Percentiles rank a stretch among this genome's conserved stretches.
phyloP scores from a whole-genome alignment of 495 filamentous ascomycete species.

The Penicillium paradoxum region DNA sequence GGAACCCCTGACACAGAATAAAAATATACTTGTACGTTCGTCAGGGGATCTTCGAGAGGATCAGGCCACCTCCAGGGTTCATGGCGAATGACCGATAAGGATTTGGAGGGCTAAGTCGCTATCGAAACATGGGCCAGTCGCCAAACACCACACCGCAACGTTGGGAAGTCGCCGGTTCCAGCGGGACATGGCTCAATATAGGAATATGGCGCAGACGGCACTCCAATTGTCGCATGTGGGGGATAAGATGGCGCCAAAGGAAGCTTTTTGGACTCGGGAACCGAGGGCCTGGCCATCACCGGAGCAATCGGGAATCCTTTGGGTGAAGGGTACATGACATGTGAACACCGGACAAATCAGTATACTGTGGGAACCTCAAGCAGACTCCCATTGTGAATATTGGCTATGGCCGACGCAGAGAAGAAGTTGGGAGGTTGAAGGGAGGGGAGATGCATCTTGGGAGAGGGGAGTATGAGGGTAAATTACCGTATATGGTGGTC shows the following conservation, averaged over 20 bases:
- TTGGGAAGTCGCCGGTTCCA: background rate
- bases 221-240: slow-evolving; percentile 17
- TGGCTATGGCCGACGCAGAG: background rate
- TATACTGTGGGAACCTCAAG: too few species aligned
- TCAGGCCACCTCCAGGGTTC: background rate
- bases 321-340: background rate
- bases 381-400: too few species aligned
- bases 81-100: background rate
- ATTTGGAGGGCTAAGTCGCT: background rate
- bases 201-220: slow-evolving; percentile 12
- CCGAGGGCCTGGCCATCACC: background rate
- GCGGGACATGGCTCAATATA: background rate
- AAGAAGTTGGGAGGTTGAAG: background rate
- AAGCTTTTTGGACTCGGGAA: background rate
- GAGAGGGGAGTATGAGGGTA: background rate
- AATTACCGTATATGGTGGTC: background rate
- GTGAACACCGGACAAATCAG: background rate
- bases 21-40: too few species aligned
- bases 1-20: too few species aligned
- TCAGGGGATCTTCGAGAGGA: background rate
- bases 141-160: background rate
- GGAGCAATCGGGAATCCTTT: background rate
- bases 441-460: background rate
- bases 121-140: background rate
- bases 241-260: slow-evolving; percentile 5